Base-by-base conservation (phyloP, 306 rosid genomes). In the Prunus davidiana region DNA sequence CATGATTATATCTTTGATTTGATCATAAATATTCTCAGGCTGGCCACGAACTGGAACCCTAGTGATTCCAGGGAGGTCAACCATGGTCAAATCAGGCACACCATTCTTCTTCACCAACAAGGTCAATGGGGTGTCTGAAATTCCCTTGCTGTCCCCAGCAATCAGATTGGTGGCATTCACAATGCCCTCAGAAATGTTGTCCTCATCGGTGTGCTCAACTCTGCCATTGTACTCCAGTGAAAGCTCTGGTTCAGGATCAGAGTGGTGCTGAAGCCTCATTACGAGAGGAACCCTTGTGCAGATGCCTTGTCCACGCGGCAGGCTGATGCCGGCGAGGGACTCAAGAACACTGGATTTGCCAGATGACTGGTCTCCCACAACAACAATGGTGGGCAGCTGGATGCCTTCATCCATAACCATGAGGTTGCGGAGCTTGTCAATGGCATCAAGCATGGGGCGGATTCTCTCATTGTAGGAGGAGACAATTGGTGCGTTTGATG, bases 361-460 rank as follows among this genome's bases (percentile, higher is more conserved):
- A 12, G 67, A 62, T 3, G 67, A 62, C 67, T 62, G 67, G 43
- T 62, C 67, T 3, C 67, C 67, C 0, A 62, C 67, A 5, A 62
- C 67, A 14, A 62, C 67, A 16, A 62, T 62, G 41, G 67, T 62
- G 10, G 67, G 67, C 12, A 62, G 67, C 67, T 62, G 67, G 4
- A 62, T 62, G 11, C 67, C 67, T 28, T 62, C 67, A 2, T 62
- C 67, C 45, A 62, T 62, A 5, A 62, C 67, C 67, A 62, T 62
- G 43, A 62, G 67, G 67, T 1, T 15, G 1, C 45, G 67, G n/a
- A 62, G 67, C 22, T 62, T 28, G 67, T 62, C 67, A 30, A 62
- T 2, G 3, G 67, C 67, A 16, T 62, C 67, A 25, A 62, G 67
- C 43, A 62, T 38, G 9, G 43, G 43, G 43, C 43, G 43, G 9